Conservation (phyloP, 441 rosid genomes). For the Eutrema salsugineum region DNA sequence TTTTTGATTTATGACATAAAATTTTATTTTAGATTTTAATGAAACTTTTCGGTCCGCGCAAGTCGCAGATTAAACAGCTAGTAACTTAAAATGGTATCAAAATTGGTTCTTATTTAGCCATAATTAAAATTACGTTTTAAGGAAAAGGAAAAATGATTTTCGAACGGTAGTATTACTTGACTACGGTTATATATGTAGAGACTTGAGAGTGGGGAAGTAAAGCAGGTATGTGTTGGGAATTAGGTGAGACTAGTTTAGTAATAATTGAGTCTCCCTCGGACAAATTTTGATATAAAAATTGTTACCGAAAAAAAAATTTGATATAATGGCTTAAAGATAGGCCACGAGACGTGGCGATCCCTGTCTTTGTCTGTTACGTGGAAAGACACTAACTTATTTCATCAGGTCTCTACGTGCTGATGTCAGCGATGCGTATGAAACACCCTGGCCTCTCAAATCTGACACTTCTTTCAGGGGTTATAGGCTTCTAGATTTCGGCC, state of each 20-base stretch:
- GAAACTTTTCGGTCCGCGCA: no score
- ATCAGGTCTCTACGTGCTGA: not conserved
- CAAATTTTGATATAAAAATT: no score
- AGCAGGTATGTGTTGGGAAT: slow-evolving; percentile 8
- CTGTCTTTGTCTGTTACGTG: slow-evolving; percentile 17
- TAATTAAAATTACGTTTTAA: not conserved
- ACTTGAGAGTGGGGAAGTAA: slow-evolving; percentile 7
- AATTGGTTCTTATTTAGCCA: not conserved
- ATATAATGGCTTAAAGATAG: slow-evolving; percentile 10
- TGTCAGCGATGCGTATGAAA: slow-evolving; percentile 24
- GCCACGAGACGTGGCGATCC: slow-evolving; percentile 17
- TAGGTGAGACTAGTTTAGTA: slow-evolving; percentile 23
- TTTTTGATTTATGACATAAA: no score
- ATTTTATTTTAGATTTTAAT: no score
- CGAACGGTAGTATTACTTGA: not conserved
- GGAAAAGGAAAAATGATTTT: no score
- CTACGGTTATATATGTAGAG: not conserved
- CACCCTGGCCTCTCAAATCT: slow-evolving; percentile 12
- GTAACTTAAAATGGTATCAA: not conserved
- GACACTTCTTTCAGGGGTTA: not conserved
- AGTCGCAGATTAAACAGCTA: no score
- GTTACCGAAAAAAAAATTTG: no score
- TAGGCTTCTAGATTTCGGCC: not conserved
- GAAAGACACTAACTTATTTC: not conserved
- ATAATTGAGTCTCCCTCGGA: slow-evolving; percentile 1